Evolutionary conservation across 805 yeast genomes (phyloP).

Genomic region (Kluyveromyces lactis): DNA sequence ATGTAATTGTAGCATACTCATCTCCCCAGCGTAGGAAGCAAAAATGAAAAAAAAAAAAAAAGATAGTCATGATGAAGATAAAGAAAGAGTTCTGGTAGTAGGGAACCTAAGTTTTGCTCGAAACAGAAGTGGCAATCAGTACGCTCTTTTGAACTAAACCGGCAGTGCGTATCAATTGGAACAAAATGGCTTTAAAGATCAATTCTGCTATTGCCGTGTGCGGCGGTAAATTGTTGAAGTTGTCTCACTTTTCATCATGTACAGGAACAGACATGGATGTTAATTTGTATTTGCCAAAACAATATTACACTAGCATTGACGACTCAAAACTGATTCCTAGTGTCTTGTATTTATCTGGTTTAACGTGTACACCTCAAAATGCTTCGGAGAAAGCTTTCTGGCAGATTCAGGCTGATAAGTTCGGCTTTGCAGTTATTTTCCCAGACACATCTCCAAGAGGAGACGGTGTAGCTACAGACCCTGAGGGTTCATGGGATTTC

Average conservation of each 20-base stretch:
- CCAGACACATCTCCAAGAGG: constrained; percentile 98
- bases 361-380: constrained; percentile 89
- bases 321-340: constrained; percentile 49
- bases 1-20: too few relatives aligned
- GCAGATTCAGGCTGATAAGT: constrained; percentile 69
- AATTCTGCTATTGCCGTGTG: constrained; percentile 49
- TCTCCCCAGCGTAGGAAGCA: too few relatives aligned
- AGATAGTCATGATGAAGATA: too few relatives aligned
- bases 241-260: constrained; percentile 59
- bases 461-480: constrained; percentile 66
- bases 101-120: too few relatives aligned
- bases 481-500: constrained; percentile 60
- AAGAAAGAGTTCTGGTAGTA: too few relatives aligned
- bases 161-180: too few relatives aligned
- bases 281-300: constrained; percentile 72
- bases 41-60: too few relatives aligned
- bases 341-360: constrained; percentile 72
- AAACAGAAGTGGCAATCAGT: too few relatives aligned
- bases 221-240: constrained; percentile 70
- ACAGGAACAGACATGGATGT: constrained; percentile 74
- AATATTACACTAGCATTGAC: constrained; percentile 24
- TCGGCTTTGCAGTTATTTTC: constrained; percentile 80
- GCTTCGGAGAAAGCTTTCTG: constrained; percentile 90
- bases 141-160: too few relatives aligned
- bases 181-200: constrained; percentile 34